Evolutionary conservation across 305 asterid species (phyloP), one percentile per base, ranked within the genome.

Genomic region (Ilex paraguariensis): DNA sequence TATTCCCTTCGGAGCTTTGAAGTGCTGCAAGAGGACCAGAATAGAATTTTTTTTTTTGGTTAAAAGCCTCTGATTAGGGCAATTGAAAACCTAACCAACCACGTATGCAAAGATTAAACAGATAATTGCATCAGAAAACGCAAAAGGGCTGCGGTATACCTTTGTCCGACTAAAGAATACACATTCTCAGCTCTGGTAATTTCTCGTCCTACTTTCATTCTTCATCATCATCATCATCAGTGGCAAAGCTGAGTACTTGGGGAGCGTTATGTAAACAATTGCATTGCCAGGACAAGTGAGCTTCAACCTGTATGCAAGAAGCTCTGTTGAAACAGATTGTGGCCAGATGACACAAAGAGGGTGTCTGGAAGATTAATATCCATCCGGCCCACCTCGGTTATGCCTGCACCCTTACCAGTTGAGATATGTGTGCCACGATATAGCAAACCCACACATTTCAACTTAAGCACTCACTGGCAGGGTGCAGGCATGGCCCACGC

Each of bases 401-500:
- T 86, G 99, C 99, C 99, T 90, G 96, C 97, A 90, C 88, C 97
- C 85, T 62, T 54, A 70, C 80, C 81, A 72, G 77, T 70, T 62
- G 77, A 75, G 80, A 77, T 70, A 13, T 70, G 68, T 57, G 68
- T 71, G 82, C 78, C 70, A 71, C 86, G 80, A 74, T 75, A 83
- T 83, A 85, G 77, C 77, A 59, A 68, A 66, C 66, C 53, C 58
- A 40, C 51, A 61, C 50, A 45, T 49, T 13, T 59, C 73, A 65
- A 69, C 62, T 80, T 78, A 60, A 66, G 62, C 67, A 36, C 63
- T 32, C 56, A 21, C 60, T 62, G 79, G 82, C 81, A 72, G 91
- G 95, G 91, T 79, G 94, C 96, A 94, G 99, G 98, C 97, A 83
- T 67, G 76, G 91, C 96, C 98, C 90, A 74, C 5, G 87, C 99